Evolutionary conservation across 2,329 filamentous ascomycete species (phyloP).

Genomic region (Sphaerulina vaccinii): DNA sequence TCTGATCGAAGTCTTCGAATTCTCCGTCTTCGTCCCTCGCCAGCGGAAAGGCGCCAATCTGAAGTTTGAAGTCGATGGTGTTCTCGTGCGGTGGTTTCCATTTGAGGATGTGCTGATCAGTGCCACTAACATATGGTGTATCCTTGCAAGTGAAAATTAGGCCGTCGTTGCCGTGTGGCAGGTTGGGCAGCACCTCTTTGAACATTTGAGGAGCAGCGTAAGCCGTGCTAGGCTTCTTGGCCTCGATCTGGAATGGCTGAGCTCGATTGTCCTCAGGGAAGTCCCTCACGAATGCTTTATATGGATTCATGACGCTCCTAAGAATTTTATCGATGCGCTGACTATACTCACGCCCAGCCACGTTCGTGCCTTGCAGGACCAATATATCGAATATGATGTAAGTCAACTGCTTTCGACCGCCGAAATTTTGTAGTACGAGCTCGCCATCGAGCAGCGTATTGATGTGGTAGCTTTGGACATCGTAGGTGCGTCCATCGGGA

Average conservation of each 20-base stretch:
- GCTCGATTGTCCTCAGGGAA: constrained; percentile 68
- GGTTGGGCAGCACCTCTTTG: constrained; percentile 73
- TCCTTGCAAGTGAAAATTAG: constrained; percentile 95
- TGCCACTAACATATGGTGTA: constrained; percentile 83
- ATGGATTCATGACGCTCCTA: constrained; percentile 28
- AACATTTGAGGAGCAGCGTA: constrained; percentile 95
- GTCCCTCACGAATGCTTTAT: constrained; percentile 48
- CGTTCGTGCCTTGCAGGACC: constrained; percentile 70
- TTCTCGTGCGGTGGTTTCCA: constrained; percentile 98
- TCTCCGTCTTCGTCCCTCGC: constrained; percentile 69
- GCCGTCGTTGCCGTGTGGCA: constrained; percentile 93
- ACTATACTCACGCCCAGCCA: constrained; percentile 78
- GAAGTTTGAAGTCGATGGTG: constrained; percentile 85
- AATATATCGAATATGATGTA: constrained; percentile 95
- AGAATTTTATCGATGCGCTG: constrained; percentile 87
- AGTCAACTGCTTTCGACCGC: constrained; percentile 69
- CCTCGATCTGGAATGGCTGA: constrained; percentile 77
- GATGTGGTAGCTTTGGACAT: constrained; percentile 66
- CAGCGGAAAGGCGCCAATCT: constrained; percentile 67
- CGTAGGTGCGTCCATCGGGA: constrained; percentile 13
- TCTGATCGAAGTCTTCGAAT: constrained; percentile 72
- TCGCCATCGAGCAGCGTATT: constrained; percentile 89
- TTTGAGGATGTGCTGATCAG: constrained; percentile 90
- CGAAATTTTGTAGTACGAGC: constrained; percentile 74
- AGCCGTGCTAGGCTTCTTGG: constrained; percentile 85